Evolutionary conservation across 148 eudicot genomes (phyloP), one percentile per base, ranked within the genome.

Genomic region (Polygonum aviculare): DNA sequence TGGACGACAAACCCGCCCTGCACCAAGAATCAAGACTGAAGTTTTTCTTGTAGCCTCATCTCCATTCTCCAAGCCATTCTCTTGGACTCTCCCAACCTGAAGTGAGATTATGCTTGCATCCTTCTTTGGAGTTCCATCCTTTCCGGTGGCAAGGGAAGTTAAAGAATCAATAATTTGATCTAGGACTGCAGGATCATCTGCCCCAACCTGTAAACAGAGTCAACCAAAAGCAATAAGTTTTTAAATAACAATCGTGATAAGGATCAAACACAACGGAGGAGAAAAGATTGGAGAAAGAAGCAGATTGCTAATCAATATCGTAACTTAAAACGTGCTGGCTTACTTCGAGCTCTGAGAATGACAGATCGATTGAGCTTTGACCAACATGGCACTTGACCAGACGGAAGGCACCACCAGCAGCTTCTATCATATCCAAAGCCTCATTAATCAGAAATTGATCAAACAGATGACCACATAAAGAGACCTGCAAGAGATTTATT

Each of bases 1-100:
- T 79, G 99, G 99, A 83, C 87, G 89, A 84, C 99, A 96, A 71
- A 96, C 99, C 22, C 98, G 87, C n/a, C 99, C 99, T 78, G 99
- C 98, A 77, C 99, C 99, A 81, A 96, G 89, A 78, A 96, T 90
- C 9, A 96, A 86, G 75, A 96, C 91, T n/a, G 41, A 60, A 69
- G 78, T 69, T 80, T 82, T 90, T 59, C 75, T 87, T 73, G 72
- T 85, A 35, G 41, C 59, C 75, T 83, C 84, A 72, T 72, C 75
- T 70, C 77, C 83, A 69, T 55, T 65, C 51, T 38, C 74, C 16
- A 72, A 41, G 18, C 82, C 86, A 60, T 77, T 84, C 77, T 88
- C 86, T 38, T 84, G 81, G 74, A 84, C 76, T 74, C 81, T 83
- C 22, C 97, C 97, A 70, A 89, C 78, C 73, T 82, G 88, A 41